These are phyloP conservation scores for Plasmodium cynomolgi DNA, from an alignment of 169 alveolate species.

Conservation along the genomic window DNA sequence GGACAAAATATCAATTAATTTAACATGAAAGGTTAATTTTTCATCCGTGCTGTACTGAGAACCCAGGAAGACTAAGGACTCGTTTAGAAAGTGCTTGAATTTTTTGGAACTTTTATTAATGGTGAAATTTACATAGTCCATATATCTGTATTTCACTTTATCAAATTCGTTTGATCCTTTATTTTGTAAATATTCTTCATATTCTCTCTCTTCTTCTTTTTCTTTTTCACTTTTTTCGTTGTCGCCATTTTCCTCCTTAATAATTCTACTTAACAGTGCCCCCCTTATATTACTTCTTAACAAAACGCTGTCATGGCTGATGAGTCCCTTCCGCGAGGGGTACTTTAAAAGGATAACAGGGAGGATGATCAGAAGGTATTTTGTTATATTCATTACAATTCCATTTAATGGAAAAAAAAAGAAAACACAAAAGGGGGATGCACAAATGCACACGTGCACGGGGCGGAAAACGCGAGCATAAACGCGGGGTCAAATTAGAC, in stretches of 20 bases:
- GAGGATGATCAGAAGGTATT: slow-evolving; percentile 23
- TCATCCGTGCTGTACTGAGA: slow-evolving; percentile 57
- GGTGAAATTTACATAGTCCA: slow-evolving; percentile 50
- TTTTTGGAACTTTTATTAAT: slow-evolving; percentile 38
- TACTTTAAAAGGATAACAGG: slow-evolving; percentile 12
- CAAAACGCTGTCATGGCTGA: background rate
- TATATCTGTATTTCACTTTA: slow-evolving; percentile 42
- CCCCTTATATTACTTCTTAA: slow-evolving; percentile 3
- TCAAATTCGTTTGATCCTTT: slow-evolving; percentile 63
- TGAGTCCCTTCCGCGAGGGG: background rate
- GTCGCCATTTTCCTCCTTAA: slow-evolving; percentile 8
- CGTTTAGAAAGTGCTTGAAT: slow-evolving; percentile 37
- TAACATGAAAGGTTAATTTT: slow-evolving; percentile 43
- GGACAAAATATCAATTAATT: slow-evolving; percentile 62
- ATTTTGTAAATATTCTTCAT: slow-evolving; percentile 18
- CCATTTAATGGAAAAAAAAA: slow-evolving; percentile 51
- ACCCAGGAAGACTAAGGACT: slow-evolving; percentile 57
- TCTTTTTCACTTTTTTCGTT: background rate
- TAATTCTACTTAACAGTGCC: background rate
- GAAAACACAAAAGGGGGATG: background rate
- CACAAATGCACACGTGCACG: background rate
- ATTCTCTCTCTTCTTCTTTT: slow-evolving; percentile 25
- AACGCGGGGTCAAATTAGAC: background rate
- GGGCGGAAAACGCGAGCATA: background rate
- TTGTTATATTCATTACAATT: slow-evolving; percentile 62